These are phyloP conservation scores for Colletotrichum paranaense DNA, from an alignment of 2,329 filamentous ascomycete genomes.

Conservation along the genomic window DNA sequence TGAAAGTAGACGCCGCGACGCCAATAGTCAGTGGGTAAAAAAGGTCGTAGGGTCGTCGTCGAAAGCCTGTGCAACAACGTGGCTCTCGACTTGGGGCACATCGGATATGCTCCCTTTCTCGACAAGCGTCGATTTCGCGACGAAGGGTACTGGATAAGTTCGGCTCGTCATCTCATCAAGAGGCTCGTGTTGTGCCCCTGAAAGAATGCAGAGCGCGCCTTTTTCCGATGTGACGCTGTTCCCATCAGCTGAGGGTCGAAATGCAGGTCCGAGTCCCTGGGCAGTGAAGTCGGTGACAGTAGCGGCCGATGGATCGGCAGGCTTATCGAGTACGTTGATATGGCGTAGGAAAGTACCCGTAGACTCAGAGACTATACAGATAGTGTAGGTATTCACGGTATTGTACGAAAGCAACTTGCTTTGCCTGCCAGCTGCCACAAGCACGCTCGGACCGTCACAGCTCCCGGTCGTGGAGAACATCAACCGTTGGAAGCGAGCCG, in stretches of 20 bases:
- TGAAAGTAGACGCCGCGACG: not conserved
- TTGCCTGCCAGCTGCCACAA: not conserved
- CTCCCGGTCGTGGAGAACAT: not conserved
- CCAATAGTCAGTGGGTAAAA: not conserved
- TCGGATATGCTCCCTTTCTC: conserved; percentile 21
- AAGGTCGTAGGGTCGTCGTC: not conserved
- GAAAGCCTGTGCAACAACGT: conserved; percentile 26
- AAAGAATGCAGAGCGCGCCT: conserved; percentile 8
- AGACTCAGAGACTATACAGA: too few relatives aligned
- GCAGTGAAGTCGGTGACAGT: conserved; percentile 16
- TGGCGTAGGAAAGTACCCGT: not conserved
- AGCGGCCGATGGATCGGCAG: conserved; percentile 7
- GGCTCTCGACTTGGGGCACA: not conserved
- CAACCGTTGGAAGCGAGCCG: conserved; percentile 16
- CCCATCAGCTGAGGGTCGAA: conserved; percentile 23
- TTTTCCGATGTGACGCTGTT: conserved; percentile 18
- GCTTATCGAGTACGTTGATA: not conserved
- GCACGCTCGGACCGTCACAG: not conserved
- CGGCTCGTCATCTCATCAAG: conserved; percentile 24
- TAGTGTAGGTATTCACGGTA: too few relatives aligned
- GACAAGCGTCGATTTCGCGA: conserved; percentile 28
- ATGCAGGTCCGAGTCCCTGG: conserved; percentile 23
- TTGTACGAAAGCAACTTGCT: not conserved
- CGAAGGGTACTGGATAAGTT: conserved; percentile 22
- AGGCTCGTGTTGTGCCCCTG: conserved; percentile 31